Base-by-base conservation (phyloP, 2,329 filamentous ascomycete genomes). In the Neocatenulostroma microsporum region DNA sequence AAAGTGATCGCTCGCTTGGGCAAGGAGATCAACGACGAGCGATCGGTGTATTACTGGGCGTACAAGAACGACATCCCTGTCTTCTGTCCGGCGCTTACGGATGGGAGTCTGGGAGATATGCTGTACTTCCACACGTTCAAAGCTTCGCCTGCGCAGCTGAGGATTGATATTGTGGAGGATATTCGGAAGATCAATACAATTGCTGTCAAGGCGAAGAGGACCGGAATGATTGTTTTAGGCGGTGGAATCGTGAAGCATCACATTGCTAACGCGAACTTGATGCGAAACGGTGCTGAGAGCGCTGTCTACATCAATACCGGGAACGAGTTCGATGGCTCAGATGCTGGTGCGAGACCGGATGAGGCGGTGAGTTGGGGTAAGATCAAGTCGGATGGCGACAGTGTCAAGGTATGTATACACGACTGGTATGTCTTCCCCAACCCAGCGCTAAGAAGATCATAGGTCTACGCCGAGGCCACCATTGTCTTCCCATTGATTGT, bases 311-410 rank as follows among this genome's bases (percentile, higher is more conserved):
- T 98, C 62, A 98, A 98, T 63, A 98, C 91, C 1, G 91, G 79
- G 0, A 87, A 95, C 60, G 91, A 98, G 60, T 98, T 95, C 58
- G 91, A 98, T 59, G 91, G 91, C 3, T 95, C 87, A 53, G 91
- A 98, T 65, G 89, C 91, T 0, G 91, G 91, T 1, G 91, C 91
- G 3, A 72, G 91, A 37, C 91, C 91, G 4, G 91, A 98, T 54
- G 91, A 98, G 66, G 91, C 91, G 4, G 84, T 98, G 12, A 95
- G 88, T 45, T 98, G 91, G 91, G 91, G 91, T 3, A 98, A 98
- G 71, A 95, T 98, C 62, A 95, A 93, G 63, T 71, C 80, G 27
- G 84, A 81, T 35, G 91, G 82, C 1, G 82, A 91, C 45, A 83
- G 80, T 51, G 88, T 96, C 39, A 98, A 96, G 78, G 84, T 86